Base-by-base conservation (phyloP, 1,284 basidiomycete species). In the Cerioporus squamosus region DNA sequence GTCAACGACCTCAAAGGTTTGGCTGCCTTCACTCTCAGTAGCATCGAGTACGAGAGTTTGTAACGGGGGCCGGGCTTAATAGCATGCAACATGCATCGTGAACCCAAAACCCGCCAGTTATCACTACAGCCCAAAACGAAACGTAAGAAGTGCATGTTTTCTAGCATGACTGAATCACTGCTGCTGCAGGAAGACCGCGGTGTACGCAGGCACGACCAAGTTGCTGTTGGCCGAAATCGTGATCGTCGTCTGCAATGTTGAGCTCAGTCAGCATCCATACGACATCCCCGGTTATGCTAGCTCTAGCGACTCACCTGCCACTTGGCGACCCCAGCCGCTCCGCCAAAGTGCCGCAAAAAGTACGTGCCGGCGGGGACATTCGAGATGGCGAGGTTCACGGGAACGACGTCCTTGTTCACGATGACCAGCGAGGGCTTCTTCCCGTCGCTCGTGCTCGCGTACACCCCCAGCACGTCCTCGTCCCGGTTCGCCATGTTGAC, bases 291-390 rank as follows among this genome's bases (percentile, higher is more conserved):
- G 48, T 45, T 18, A 26, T n/a, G n/a, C n/a, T n/a, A n/a, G 23
- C 24, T n/a, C n/a, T n/a, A 15, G 14, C 29, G 15, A 61, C 74
- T 54, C 66, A 79, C 78, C 75, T 82, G 80, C 75, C 75, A 83
- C 69, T 82, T 82, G 15, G 81, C 81, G 23, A 79, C 63, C 20
- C 81, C 81, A 18, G 81, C 77, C 36, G 66, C 71, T 48, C 81
- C 81, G 63, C 81, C 81, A 62, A 82, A 83, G 68, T 83, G 81
- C 22, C 80, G 74, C 43, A 82, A 49, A 64, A 82, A 79, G 68
- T 82, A 83, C 20, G 63, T 68, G 3, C 81, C 81, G 29, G 70
- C 65, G 0, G 81, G 79, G 43, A 83, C 66, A 55, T 77, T 75
- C 20, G 75, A 69, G 24, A 82, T 64, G 53, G 75, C 70, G 45